Evolutionary conservation across 805 yeast species (phyloP).

Genomic region (Candida odintsovae): DNA sequence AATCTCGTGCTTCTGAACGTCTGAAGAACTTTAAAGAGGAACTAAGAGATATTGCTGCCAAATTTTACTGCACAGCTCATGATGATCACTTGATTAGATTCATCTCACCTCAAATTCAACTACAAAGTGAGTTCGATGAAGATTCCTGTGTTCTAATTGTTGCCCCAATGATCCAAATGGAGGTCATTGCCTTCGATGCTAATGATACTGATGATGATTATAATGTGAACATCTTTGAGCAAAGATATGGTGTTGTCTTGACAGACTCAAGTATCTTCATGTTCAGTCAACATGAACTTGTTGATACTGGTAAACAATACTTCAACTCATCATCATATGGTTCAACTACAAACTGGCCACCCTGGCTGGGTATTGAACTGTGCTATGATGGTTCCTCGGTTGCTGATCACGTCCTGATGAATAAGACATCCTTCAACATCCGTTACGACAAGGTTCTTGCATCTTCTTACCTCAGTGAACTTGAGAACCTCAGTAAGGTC

Average conservation of each 20-base stretch:
- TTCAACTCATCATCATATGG: constrained; percentile 56
- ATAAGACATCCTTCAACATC: constrained; percentile 56
- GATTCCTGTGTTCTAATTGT: constrained; percentile 63
- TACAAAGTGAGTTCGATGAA: constrained; percentile 44
- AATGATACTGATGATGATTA: constrained; percentile 35
- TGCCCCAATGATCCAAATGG: constrained; percentile 64
- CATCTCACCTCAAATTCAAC: constrained; percentile 78
- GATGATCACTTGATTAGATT: constrained; percentile 63
- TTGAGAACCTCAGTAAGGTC: constrained; percentile 38
- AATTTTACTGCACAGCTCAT: constrained; percentile 30
- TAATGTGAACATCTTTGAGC: constrained; percentile 47
- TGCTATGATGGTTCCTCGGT: constrained; percentile 49
- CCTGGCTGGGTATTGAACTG: constrained; percentile 76
- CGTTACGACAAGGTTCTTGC: constrained; percentile 51
- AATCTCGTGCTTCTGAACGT: constrained; percentile 22
- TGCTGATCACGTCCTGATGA: constrained; percentile 47
- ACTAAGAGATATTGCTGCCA: constrained; percentile 35
- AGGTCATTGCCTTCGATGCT: constrained; percentile 60
- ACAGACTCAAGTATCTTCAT: constrained; percentile 69
- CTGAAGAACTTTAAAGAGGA: constrained; percentile 47
- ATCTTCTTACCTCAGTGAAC: constrained; percentile 31
- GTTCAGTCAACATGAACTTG: constrained; percentile 46
- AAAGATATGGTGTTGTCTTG: constrained; percentile 63
- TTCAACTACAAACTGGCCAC: constrained; percentile 69
- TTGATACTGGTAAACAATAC: constrained; percentile 34